Evolutionary conservation across 371 early-diverging fungal genomes (phyloP).

Genomic region (Capillidium heterosporum): DNA sequence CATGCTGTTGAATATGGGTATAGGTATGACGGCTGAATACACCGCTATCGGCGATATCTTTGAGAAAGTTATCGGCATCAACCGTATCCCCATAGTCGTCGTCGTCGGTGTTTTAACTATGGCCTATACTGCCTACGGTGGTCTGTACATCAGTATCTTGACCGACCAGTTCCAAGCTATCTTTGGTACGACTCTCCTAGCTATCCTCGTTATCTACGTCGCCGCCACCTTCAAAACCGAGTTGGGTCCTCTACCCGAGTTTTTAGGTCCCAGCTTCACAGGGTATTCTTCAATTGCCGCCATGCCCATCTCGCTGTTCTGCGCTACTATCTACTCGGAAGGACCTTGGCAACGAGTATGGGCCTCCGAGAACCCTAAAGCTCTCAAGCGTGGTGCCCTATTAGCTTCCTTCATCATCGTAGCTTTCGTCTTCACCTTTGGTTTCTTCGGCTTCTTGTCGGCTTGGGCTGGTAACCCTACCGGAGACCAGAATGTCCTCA

Average conservation of each 20-base stretch:
- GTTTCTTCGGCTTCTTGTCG: conserved; percentile 31
- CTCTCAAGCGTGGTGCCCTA: conserved; percentile 21
- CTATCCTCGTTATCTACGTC: conserved; percentile 21
- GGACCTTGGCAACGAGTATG: conserved; percentile 39
- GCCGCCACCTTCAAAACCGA: conserved; percentile 24
- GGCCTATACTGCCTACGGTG: conserved; percentile 32
- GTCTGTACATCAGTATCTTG: conserved; percentile 30
- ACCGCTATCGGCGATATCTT: conserved; percentile 32
- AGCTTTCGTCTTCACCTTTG: conserved; percentile 27
- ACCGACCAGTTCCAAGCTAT: conserved; percentile 35
- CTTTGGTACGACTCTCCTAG: conserved; percentile 19
- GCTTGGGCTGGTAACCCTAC: conserved; percentile 22
- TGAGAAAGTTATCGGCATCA: conserved; percentile 18
- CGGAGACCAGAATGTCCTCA: conserved; percentile 14
- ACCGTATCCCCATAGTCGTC: conserved; percentile 23
- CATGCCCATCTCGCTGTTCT: conserved; percentile 25
- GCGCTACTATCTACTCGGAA: conserved; percentile 32
- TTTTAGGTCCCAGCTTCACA: conserved; percentile 20
- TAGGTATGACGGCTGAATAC: conserved; percentile 25
- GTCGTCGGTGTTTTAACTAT: conserved; percentile 28
- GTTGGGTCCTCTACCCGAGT: conserved; percentile 16
- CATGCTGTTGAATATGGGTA: conserved; percentile 26
- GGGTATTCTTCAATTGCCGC: conserved; percentile 27
- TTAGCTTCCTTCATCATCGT: conserved; percentile 18
- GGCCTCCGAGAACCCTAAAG: conserved; percentile 26